phyloP scores from a whole-genome alignment of 2,329 filamentous ascomycete species.

The Colletotrichum magnum region DNA sequence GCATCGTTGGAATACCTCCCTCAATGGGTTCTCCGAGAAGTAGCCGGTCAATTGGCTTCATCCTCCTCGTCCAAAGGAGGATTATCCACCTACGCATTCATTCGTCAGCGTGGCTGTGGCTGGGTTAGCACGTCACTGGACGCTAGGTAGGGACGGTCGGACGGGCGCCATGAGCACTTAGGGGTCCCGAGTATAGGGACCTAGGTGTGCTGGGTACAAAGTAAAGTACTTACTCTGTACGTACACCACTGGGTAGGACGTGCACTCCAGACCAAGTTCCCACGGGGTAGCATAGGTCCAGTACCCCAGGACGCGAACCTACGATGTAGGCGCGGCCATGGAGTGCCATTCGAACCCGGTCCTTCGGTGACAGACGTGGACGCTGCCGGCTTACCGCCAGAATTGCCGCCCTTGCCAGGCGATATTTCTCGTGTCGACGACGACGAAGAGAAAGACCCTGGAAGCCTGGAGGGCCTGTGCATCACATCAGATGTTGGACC shows the following conservation, averaged over 20 bases:
- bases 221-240: not conserved
- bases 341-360: not conserved
- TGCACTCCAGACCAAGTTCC: not conserved
- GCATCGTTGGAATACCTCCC: not conserved
- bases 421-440: too few species aligned
- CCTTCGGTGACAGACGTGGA: too few species aligned
- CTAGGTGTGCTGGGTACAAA: conserved; percentile 12
- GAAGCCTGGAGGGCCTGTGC: too few species aligned
- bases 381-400: conserved; percentile 8
- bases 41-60: not conserved
- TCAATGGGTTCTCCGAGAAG: not conserved
- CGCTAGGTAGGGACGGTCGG: conserved; percentile 17
- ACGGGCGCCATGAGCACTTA: not conserved
- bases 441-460: not conserved
- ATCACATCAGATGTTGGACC: conserved; percentile 20
- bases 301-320: not conserved
- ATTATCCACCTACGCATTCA: not conserved
- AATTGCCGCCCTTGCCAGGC: conserved; percentile 31
- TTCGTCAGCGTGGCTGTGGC: conserved; percentile 32
- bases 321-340: not conserved
- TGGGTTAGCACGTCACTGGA: conserved; percentile 28
- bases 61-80: not conserved
- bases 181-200: conserved; percentile 23
- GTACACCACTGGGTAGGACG: too few species aligned
- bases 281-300: not conserved